Evolutionary conservation across 176 grass and related monocot genomes (phyloP).

Genomic region (Tillandsia fasciculata): DNA sequence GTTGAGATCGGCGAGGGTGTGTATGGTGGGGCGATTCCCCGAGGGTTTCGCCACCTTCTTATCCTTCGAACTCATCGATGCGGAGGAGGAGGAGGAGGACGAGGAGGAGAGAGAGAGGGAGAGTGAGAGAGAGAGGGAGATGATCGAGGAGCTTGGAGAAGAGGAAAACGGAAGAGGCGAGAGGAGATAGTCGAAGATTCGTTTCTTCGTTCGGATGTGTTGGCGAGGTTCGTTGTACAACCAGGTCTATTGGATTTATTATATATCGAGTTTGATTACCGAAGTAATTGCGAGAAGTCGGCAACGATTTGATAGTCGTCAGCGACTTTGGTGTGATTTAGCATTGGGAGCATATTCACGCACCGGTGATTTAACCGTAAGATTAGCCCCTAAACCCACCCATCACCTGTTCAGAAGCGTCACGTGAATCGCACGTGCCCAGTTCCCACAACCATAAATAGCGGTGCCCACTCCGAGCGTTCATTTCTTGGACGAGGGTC

Average conservation of each 20-base stretch:
- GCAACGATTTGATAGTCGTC: too few species aligned
- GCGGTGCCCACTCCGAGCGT: neutral
- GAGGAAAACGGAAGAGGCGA: too few species aligned
- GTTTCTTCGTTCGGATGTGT: too few species aligned
- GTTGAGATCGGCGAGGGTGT: constrained; percentile 81
- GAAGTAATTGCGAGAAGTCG: too few species aligned
- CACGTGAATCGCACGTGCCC: neutral
- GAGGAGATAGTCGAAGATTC: too few species aligned
- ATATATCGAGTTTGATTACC: too few species aligned
- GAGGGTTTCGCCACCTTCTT: neutral
- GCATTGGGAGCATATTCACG: too few species aligned
- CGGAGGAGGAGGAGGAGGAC: neutral
- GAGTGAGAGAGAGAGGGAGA: neutral
- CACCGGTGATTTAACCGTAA: too few species aligned
- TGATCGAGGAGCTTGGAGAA: too few species aligned
- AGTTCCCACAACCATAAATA: neutral
- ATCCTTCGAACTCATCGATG: constrained; percentile 3
- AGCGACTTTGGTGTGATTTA: too few species aligned
- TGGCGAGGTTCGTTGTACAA: too few species aligned
- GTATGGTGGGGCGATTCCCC: constrained; percentile 42
- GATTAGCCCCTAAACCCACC: neutral
- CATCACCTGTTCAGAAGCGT: neutral
- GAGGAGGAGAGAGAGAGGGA: neutral
- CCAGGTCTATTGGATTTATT: too few species aligned
- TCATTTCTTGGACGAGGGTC: neutral